Evolutionary conservation across 2,329 filamentous ascomycete species (phyloP).

Genomic region (Falciphora oryzae): DNA sequence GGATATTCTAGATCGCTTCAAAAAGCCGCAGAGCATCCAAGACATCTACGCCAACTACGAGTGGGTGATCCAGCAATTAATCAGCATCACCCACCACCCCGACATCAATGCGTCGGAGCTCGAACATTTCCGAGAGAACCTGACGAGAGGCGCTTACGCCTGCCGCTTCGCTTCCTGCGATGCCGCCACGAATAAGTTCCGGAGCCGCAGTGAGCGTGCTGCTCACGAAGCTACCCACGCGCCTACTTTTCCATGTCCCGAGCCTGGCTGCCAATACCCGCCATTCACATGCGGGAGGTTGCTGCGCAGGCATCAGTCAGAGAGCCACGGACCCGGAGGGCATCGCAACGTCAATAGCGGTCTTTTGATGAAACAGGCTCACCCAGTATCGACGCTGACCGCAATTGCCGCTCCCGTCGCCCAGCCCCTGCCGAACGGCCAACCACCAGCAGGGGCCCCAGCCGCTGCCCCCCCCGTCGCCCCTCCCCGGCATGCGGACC

Average conservation of each 20-base stretch:
- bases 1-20: not conserved
- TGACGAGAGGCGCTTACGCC: constrained; percentile 4
- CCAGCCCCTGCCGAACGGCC: no score
- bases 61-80: not conserved
- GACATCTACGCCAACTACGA: constrained; percentile 4
- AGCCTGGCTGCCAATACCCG: constrained; percentile 4
- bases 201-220: not conserved
- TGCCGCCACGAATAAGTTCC: constrained; percentile 3
- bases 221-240: constrained; percentile 10
- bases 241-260: constrained; percentile 3
- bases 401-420: no score
- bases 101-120: constrained; percentile 5
- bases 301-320: not conserved
- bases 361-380: no score
- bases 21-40: not conserved
- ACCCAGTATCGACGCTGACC: no score
- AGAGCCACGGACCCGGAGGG: no score
- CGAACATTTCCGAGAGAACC: constrained; percentile 9
- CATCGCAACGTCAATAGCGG: no score
- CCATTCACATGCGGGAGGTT: constrained; percentile 3
- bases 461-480: no score
- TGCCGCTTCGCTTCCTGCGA: constrained; percentile 9
- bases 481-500: no score
- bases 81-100: not conserved
- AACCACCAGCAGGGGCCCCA: no score